Evolutionary conservation across 192 early-diverging fungal genomes (phyloP).

Genomic region (Phycomyces blakesleeanus): DNA sequence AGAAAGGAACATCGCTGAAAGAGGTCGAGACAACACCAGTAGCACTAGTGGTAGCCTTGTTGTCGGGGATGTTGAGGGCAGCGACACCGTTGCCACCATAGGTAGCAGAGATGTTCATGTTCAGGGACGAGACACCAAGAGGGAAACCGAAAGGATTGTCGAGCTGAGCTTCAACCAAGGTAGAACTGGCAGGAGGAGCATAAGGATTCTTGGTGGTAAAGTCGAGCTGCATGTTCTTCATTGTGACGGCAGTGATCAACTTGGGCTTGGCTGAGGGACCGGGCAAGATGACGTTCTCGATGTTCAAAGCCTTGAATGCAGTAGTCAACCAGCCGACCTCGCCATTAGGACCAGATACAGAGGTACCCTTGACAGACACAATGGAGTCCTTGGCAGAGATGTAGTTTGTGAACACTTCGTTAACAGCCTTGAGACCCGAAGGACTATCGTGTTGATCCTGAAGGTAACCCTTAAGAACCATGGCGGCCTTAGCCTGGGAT

Average conservation of each 20-base stretch:
- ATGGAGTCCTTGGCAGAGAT: constrained; percentile 33
- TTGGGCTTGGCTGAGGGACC: constrained; percentile 26
- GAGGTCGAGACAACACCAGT: constrained; percentile 20
- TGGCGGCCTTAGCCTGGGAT: constrained; percentile 25
- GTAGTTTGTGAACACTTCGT: constrained; percentile 48
- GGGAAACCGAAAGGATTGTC: constrained; percentile 42
- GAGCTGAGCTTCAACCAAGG: constrained; percentile 34
- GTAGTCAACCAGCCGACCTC: constrained; percentile 33
- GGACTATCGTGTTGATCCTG: constrained; percentile 39
- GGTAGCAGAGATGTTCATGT: constrained; percentile 37
- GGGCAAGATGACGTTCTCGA: constrained; percentile 33
- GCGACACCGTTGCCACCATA: constrained; percentile 16
- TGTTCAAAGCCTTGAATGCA: constrained; percentile 43
- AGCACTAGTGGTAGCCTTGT: constrained; percentile 18
- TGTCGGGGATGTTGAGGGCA: constrained; percentile 24
- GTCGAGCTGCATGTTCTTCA: constrained; percentile 45
- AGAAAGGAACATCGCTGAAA: constrained; percentile 34
- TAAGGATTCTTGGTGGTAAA: constrained; percentile 42
- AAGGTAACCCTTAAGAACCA: constrained; percentile 49
- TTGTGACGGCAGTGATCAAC: constrained; percentile 36
- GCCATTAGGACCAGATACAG: constrained; percentile 31
- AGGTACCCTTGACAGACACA: constrained; percentile 28
- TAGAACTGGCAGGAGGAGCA: constrained; percentile 40
- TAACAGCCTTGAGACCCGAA: constrained; percentile 42
- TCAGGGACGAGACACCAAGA: constrained; percentile 38